Evolutionary conservation across 805 yeast genomes (phyloP).

Genomic region (Starmerella potacharoeniae): DNA sequence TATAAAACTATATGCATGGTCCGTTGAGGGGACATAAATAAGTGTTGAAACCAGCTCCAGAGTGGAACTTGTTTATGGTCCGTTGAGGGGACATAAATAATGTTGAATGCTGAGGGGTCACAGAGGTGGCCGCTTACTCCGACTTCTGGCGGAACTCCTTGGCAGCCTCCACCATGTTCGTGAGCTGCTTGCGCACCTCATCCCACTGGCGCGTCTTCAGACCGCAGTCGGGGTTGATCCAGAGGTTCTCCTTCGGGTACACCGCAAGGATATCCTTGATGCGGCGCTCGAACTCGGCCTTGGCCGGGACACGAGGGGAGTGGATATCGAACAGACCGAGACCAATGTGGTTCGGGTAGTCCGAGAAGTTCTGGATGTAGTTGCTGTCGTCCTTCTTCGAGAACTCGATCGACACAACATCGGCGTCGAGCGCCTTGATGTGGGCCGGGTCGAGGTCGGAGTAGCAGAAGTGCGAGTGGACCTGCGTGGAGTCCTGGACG

Average conservation of each 20-base stretch:
- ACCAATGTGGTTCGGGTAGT: slow-evolving; percentile 99
- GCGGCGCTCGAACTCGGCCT: slow-evolving; percentile 89
- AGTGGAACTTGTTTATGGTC: neutral
- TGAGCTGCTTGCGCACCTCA: slow-evolving; percentile 87
- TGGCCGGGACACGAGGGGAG: slow-evolving; percentile 99
- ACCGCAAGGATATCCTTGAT: slow-evolving; percentile 89
- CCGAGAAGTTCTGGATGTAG: slow-evolving; percentile 93
- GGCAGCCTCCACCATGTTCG: slow-evolving; percentile 99
- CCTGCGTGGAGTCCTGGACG: slow-evolving; percentile 88
- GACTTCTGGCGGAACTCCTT: slow-evolving; percentile 74
- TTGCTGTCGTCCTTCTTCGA: slow-evolving; percentile 99
- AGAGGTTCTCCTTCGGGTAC: slow-evolving; percentile 95
- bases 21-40: slow-evolving; percentile 25
- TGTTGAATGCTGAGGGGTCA: neutral
- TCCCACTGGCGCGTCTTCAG: slow-evolving; percentile 99
- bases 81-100: neutral
- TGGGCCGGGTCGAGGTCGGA: slow-evolving; percentile 99
- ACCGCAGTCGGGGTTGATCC: slow-evolving; percentile 99
- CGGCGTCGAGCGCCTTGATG: slow-evolving; percentile 98
- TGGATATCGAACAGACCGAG: slow-evolving; percentile 97
- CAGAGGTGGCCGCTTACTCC: slow-evolving; percentile 18
- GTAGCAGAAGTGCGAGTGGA: slow-evolving; percentile 99
- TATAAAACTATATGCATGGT: slow-evolving; percentile 18
- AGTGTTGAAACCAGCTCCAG: slow-evolving; percentile 20
- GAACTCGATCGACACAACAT: slow-evolving; percentile 97